Conservation (phyloP, 73 alveolate genomes). For the Symbiodinium pilosum region DNA sequence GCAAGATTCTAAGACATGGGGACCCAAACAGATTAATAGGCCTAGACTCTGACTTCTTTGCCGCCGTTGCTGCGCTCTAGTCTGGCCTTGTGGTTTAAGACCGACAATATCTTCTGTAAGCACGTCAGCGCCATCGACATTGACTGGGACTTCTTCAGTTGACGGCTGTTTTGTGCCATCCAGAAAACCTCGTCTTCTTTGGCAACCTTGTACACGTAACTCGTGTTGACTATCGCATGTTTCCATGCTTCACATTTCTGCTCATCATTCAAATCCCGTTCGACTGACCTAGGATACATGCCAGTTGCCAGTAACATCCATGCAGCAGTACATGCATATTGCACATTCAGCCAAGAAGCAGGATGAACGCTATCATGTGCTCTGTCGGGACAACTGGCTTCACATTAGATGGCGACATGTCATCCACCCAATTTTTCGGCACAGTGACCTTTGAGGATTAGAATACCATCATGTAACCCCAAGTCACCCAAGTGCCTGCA, state of each 20-base stretch:
- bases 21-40: not conserved
- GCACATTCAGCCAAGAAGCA: not conserved
- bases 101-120: not conserved
- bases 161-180: not conserved
- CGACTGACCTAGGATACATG: not conserved
- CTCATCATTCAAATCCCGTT: not conserved
- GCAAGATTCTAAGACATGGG: too few relatives aligned
- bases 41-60: not conserved
- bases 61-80: not conserved
- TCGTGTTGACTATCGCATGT: not conserved
- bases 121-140: not conserved
- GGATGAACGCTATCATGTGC: not conserved
- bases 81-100: not conserved
- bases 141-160: not conserved
- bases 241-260: not conserved
- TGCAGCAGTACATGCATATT: not conserved
- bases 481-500: too few relatives aligned
- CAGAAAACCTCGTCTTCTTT: not conserved
- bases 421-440: not conserved
- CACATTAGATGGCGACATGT: not conserved
- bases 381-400: not conserved
- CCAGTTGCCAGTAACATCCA: not conserved
- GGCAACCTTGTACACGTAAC: not conserved
- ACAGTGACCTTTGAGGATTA: too few relatives aligned
- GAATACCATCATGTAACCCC: too few relatives aligned